Evolutionary conservation across 768 basidiomycete genomes (phyloP).

Genomic region (Amanita thiersii): DNA sequence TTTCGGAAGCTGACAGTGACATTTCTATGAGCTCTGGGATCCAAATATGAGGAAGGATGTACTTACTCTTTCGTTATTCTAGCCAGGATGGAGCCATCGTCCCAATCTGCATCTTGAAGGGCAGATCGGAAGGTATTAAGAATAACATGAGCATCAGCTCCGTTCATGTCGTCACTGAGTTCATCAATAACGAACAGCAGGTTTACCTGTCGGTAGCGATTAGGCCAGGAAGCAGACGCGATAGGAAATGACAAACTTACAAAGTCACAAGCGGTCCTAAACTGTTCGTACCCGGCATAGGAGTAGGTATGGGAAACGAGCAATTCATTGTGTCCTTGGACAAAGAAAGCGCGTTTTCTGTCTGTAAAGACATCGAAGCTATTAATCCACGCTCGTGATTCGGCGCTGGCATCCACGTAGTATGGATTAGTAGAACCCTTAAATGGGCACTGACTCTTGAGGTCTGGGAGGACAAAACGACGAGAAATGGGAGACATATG

Average conservation of each 20-base stretch:
- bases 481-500: constrained; percentile 16
- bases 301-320: constrained; percentile 55
- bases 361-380: constrained; percentile 51
- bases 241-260: constrained; percentile 21
- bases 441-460: constrained; percentile 39
- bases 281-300: constrained; percentile 47
- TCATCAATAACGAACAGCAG: constrained; percentile 62
- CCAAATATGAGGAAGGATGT: not conserved
- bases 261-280: constrained; percentile 56
- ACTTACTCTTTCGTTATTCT: constrained; percentile 56
- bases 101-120: constrained; percentile 42
- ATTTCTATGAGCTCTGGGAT: constrained; percentile 3
- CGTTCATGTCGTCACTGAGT: constrained; percentile 58
- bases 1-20: constrained; percentile 37
- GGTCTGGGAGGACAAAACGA: constrained; percentile 49
- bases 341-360: constrained; percentile 56
- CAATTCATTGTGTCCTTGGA: constrained; percentile 52
- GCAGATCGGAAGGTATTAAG: constrained; percentile 45
- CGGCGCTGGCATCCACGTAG: constrained; percentile 45
- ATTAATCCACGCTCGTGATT: constrained; percentile 56
- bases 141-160: constrained; percentile 43
- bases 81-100: constrained; percentile 49
- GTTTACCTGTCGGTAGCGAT: constrained; percentile 32
- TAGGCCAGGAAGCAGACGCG: constrained; percentile 4
- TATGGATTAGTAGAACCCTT: constrained; percentile 45